Evolutionary conservation across 495 filamentous ascomycete species (phyloP).

Genomic region (Xylaria telfairii): DNA sequence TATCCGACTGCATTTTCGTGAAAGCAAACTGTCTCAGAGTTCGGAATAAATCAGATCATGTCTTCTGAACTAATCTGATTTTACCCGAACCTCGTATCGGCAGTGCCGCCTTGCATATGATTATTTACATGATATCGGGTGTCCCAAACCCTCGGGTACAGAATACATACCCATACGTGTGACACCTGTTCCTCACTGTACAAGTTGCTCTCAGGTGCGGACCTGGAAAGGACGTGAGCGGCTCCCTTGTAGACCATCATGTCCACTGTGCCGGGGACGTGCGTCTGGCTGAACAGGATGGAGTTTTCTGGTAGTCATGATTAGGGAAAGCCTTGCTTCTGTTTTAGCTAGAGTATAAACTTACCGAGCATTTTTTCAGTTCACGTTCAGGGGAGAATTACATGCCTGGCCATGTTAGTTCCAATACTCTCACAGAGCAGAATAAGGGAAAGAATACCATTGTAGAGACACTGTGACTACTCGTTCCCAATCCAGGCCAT

Average conservation of each 20-base stretch:
- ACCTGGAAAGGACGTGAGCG: constrained; percentile 16
- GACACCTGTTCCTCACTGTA: constrained; percentile 12
- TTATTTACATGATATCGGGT: too few species aligned
- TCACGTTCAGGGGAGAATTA: constrained; percentile 75
- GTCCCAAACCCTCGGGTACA: too few species aligned
- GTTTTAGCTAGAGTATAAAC: constrained; percentile 30
- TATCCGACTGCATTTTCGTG: too few species aligned
- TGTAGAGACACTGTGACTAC: constrained; percentile 74
- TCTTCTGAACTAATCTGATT: too few species aligned
- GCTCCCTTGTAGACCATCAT: constrained; percentile 22
- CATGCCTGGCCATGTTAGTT: constrained; percentile 32
- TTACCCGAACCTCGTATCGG: too few species aligned
- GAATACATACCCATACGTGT: too few species aligned
- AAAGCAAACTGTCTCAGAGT: too few species aligned
- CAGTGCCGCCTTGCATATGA: too few species aligned
- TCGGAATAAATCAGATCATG: too few species aligned
- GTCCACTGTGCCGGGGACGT: constrained; percentile 14
- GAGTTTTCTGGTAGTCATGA: constrained; percentile 11
- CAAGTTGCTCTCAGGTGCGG: constrained; percentile 15
- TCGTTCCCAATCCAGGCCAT: constrained; percentile 60
- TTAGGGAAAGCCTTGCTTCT: constrained; percentile 9
- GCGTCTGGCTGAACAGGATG: constrained; percentile 51
- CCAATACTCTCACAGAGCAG: constrained; percentile 5
- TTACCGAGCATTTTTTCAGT: constrained; percentile 66
- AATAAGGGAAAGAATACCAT: constrained; percentile 56